These are phyloP conservation scores for Phalaenopsis hybrid DNA, from an alignment of 116 monocot genomes.

Conservation along the genomic window DNA sequence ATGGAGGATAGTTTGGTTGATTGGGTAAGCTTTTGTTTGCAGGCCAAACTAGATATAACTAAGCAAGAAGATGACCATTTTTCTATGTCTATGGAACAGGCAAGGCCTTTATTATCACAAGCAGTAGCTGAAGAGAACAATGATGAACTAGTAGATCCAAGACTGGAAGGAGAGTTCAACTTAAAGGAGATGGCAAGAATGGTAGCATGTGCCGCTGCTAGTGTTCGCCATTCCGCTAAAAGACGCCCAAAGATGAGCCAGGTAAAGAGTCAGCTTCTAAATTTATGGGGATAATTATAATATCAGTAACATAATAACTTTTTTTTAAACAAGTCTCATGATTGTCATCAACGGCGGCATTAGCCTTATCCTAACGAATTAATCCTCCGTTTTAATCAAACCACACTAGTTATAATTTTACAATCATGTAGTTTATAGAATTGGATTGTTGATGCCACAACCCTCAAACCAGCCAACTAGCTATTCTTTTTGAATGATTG, in stretches of 20 bases:
- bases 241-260: conserved; percentile 71
- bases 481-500: too few relatives aligned
- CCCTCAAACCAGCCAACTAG: too few relatives aligned
- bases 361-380: too few relatives aligned
- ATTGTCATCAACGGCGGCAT: too few relatives aligned
- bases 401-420: too few relatives aligned
- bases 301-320: background rate
- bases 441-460: too few relatives aligned
- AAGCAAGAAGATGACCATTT: background rate
- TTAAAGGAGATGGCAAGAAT: conserved; percentile 44
- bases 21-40: conserved; percentile 26
- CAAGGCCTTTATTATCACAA: conserved; percentile 39
- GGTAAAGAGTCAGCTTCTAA: conserved; percentile 11
- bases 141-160: conserved; percentile 40
- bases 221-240: conserved; percentile 56
- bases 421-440: too few relatives aligned
- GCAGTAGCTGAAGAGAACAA: conserved; percentile 40
- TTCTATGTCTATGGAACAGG: conserved; percentile 22
- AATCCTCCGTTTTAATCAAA: too few relatives aligned
- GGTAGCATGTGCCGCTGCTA: conserved; percentile 52
- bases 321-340: too few relatives aligned
- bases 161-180: conserved; percentile 42
- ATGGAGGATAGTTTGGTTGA: conserved; percentile 68
- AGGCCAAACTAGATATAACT: background rate
- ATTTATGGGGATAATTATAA: background rate